Percentiles rank a stretch among this genome's conserved stretches.
These are phyloP conservation scores for Helianthus tuberosus DNA, from an alignment of 129 eudicot genomes.

Conservation along the genomic window DNA sequence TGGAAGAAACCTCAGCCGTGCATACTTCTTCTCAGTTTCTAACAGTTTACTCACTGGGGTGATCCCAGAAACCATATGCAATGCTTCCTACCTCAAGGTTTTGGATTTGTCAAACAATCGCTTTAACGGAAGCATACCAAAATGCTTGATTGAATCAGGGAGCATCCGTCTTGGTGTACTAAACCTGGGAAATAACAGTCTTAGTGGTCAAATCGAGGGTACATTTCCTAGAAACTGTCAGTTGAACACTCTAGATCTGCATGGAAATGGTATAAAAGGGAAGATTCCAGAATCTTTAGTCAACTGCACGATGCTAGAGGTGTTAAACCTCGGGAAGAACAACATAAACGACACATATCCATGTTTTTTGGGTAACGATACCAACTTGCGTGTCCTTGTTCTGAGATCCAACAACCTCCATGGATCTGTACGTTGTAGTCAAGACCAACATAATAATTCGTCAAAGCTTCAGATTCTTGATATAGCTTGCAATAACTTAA, in stretches of 20 bases:
- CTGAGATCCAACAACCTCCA: conserved; percentile 55
- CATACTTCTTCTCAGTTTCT: conserved; percentile 54
- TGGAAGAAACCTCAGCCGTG: conserved; percentile 19
- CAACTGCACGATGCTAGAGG: conserved; percentile 48
- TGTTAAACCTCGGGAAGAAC: conserved; percentile 60
- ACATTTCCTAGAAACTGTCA: conserved; percentile 41
- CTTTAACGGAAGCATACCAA: conserved; percentile 47
- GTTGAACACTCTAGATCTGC: conserved; percentile 56
- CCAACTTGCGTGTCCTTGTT: conserved; percentile 59
- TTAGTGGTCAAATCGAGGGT: conserved; percentile 39
- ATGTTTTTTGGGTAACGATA: conserved; percentile 44
- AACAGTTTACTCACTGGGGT: conserved; percentile 44
- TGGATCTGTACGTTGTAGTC: conserved; percentile 44
- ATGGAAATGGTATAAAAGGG: conserved; percentile 46
- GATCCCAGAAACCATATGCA: conserved; percentile 55
- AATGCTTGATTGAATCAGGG: conserved; percentile 40
- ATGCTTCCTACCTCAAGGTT: conserved; percentile 41
- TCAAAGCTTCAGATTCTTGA: conserved; percentile 64
- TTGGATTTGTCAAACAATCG: conserved; percentile 57
- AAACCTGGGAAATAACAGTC: conserved; percentile 43
- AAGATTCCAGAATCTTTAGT: conserved; percentile 46
- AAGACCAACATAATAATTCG: conserved; percentile 33
- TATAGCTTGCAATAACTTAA: conserved; percentile 52
- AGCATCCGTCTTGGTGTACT: conserved; percentile 41
- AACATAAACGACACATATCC: conserved; percentile 49